Evolutionary conservation across 495 filamentous ascomycete genomes (phyloP), one percentile per base, ranked within the genome.

Genomic region (Jackrogersella minutella): DNA sequence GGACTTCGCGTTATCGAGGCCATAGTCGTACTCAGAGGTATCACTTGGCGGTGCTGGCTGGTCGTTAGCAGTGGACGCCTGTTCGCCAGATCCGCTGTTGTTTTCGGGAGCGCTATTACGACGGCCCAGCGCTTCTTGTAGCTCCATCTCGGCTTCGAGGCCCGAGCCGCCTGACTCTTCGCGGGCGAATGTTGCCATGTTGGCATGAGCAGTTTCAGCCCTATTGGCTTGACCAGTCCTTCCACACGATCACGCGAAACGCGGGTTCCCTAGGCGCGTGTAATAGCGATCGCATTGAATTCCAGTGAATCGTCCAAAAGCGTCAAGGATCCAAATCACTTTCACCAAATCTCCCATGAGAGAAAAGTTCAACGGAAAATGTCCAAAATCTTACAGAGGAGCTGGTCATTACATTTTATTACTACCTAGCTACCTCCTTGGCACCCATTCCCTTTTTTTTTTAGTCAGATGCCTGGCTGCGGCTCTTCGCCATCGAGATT

Each of bases 401-500:
- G 24, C 28, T 31, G 39, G 34, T 31, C 22, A 16, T 21, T 37
- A 46, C 31, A 49, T 46, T 64, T 41, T 57, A 50, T 57, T 26
- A 52, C 14, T 2, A 31, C 24, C 33, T 44, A 47, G 16, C 17
- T 41, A 68, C 30, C 41, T 56, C 24, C 37, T 43, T 34, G 26
- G 10, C 28, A 57, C n/a, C n/a, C n/a, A n/a, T n/a, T n/a, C n/a
- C n/a, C n/a, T n/a, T n/a, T n/a, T 9, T 31, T 24, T 31, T 46
- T 26, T 53, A 31, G 52, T 59, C 58, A 50, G 59, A 47, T 68
- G 58, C 53, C 22, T 68, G 36, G 43, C 58, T 68, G 65, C 65
- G 65, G 65, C 65, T 68, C 65, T 63, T 63, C 54, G 1, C 54
- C 53, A 63, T 63, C 65, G 54, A 63, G 53, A 63, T 63, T 62